Conservation (phyloP, 2,329 filamentous ascomycete genomes). For the Aspergillus transmontanensis region DNA sequence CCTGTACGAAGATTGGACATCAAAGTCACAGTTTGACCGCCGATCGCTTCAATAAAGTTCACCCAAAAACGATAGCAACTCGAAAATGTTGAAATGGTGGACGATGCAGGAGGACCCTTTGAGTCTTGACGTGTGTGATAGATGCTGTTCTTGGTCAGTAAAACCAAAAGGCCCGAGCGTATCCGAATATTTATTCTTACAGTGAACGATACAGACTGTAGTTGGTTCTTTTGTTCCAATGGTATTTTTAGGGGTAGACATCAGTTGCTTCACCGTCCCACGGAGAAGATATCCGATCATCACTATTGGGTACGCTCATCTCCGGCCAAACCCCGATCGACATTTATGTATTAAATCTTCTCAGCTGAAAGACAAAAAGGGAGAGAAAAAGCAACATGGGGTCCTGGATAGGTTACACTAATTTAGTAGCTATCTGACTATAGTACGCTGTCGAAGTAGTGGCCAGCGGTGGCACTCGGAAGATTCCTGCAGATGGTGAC, state of each 20-base stretch:
- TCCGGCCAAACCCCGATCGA: neutral
- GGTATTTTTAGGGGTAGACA: neutral
- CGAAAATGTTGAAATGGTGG: neutral
- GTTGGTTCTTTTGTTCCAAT: neutral
- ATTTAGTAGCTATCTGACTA: neutral
- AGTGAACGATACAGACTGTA: neutral
- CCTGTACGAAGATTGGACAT: neutral
- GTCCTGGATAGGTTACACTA: neutral
- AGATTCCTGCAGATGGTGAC: neutral
- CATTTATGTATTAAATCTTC: neutral
- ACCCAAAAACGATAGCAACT: neutral
- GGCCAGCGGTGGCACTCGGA: neutral
- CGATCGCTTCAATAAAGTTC: constrained; percentile 14
- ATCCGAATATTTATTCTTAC: neutral
- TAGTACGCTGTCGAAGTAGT: too few species aligned
- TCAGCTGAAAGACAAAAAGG: neutral
- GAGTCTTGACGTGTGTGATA: neutral
- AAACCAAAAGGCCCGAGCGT: neutral
- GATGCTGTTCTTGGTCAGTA: neutral
- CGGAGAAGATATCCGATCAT: neutral
- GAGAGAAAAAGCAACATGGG: neutral
- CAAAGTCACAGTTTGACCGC: constrained; percentile 8
- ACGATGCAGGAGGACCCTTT: neutral
- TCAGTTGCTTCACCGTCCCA: neutral
- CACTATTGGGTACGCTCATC: neutral